Conservation (phyloP, 345 rosid species). For the Iberis pinnata region DNA sequence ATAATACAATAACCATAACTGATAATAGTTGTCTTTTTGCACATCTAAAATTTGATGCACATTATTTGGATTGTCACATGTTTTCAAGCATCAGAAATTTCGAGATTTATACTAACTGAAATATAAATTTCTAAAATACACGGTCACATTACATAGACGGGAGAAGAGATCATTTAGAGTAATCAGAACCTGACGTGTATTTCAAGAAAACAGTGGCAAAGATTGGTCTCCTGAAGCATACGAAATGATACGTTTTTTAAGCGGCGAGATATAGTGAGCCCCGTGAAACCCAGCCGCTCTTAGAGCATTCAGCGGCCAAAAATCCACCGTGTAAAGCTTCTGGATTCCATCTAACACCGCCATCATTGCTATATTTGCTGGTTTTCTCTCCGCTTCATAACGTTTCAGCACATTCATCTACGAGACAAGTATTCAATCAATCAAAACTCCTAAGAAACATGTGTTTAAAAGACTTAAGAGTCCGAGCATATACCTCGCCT, state of each 20-base stretch:
- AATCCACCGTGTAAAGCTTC: constrained; percentile 70
- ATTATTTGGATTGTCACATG: no score
- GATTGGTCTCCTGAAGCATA: constrained; percentile 76
- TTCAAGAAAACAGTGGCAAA: constrained; percentile 47
- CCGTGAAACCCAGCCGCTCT: constrained; percentile 83
- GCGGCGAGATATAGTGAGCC: constrained; percentile 71
- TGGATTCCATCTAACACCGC: constrained; percentile 83
- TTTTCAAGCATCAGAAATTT: no score
- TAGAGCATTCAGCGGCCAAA: constrained; percentile 69
- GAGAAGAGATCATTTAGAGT: no score
- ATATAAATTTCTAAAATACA: no score
- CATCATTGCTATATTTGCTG: constrained; percentile 76
- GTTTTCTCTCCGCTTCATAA: constrained; percentile 79
- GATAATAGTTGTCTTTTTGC: no score
- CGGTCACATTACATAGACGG: no score
- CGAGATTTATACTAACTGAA: no score
- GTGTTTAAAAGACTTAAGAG: background rate
- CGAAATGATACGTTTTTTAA: constrained; percentile 65
- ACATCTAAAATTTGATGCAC: no score
- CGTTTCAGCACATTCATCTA: constrained; percentile 53
- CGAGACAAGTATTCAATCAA: constrained; percentile 2
- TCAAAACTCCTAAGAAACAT: background rate
- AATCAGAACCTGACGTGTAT: no score
- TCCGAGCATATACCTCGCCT: constrained; percentile 55
- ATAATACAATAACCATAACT: no score